Conservation (phyloP, 805 yeast genomes). For the Cephaloascus albidus region DNA sequence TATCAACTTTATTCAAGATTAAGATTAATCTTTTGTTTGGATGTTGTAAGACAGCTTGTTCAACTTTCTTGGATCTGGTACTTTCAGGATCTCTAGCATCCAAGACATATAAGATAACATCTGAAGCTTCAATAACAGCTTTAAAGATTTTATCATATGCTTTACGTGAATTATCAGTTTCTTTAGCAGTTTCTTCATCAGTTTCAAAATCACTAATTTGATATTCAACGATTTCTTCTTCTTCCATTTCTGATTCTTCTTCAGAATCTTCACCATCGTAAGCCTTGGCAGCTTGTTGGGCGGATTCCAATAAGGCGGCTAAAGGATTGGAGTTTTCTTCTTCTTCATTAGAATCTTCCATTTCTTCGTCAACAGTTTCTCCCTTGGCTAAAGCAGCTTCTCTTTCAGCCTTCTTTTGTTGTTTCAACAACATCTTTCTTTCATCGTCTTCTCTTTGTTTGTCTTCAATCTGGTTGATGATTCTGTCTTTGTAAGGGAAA, state of each 20-base stretch:
- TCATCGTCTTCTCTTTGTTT: constrained; percentile 47
- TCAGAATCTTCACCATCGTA: constrained; percentile 47
- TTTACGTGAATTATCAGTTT: constrained; percentile 68
- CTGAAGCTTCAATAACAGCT: constrained; percentile 86
- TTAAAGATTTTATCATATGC: constrained; percentile 93
- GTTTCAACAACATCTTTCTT: constrained; percentile 39
- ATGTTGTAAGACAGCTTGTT: constrained; percentile 74
- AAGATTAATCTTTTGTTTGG: constrained; percentile 80
- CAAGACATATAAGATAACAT: constrained; percentile 84
- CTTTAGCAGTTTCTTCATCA: constrained; percentile 32
- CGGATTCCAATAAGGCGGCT: constrained; percentile 83
- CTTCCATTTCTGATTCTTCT: constrained; percentile 21
- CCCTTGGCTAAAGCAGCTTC: constrained; percentile 28
- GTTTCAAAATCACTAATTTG: constrained; percentile 34
- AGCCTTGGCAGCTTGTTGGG: constrained; percentile 77
- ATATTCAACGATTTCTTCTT: constrained; percentile 32
- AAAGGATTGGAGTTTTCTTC: constrained; percentile 44
- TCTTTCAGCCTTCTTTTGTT: constrained; percentile 39
- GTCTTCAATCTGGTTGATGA: constrained; percentile 64
- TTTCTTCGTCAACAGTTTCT: constrained; percentile 25
- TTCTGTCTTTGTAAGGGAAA: constrained; percentile 88
- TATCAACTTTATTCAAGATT: constrained; percentile 84
- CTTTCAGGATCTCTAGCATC: constrained; percentile 98
- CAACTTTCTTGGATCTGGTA: constrained; percentile 86
- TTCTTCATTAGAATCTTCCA: constrained; percentile 28